Conservation (phyloP, 1,284 basidiomycete species). For the Marasmius tenuissimus region DNA sequence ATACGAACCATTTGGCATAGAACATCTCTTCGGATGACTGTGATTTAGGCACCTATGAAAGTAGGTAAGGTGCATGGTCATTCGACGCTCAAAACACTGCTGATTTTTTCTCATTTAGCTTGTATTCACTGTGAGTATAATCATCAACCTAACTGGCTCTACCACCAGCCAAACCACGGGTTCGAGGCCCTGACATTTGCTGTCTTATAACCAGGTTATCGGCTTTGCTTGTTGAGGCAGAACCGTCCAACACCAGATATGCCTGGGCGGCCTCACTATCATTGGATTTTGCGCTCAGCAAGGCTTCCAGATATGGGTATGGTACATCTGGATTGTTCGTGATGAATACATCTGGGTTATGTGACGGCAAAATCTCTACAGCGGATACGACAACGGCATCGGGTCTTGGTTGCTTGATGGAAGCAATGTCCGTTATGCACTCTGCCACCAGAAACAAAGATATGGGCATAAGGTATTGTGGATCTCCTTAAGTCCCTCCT, state of each 20-base stretch:
- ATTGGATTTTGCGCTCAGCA: too few relatives aligned
- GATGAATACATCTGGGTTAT: background rate
- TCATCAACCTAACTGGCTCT: background rate
- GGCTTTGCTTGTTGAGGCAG: too few relatives aligned
- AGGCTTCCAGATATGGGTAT: background rate
- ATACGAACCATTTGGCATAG: background rate
- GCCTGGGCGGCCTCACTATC: too few relatives aligned
- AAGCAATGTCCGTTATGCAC: background rate
- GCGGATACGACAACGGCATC: background rate
- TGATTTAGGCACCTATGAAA: background rate
- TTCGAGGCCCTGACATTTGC: too few relatives aligned
- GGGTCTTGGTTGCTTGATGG: background rate
- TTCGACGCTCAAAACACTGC: background rate
- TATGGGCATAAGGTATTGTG: too few relatives aligned
- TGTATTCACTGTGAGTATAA: background rate
- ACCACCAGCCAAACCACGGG: too few relatives aligned
- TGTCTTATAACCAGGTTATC: too few relatives aligned
- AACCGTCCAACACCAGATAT: too few relatives aligned
- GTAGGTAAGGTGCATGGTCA: background rate
- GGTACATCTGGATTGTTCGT: background rate
- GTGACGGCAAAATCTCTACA: too few relatives aligned
- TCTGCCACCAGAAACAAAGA: background rate
- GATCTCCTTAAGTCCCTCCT: too few relatives aligned
- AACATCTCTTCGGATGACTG: background rate
- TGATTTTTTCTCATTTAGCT: background rate